Evolutionary conservation across 352 stramenopile species (phyloP).

Genomic region (Thalassiosira allenii): DNA sequence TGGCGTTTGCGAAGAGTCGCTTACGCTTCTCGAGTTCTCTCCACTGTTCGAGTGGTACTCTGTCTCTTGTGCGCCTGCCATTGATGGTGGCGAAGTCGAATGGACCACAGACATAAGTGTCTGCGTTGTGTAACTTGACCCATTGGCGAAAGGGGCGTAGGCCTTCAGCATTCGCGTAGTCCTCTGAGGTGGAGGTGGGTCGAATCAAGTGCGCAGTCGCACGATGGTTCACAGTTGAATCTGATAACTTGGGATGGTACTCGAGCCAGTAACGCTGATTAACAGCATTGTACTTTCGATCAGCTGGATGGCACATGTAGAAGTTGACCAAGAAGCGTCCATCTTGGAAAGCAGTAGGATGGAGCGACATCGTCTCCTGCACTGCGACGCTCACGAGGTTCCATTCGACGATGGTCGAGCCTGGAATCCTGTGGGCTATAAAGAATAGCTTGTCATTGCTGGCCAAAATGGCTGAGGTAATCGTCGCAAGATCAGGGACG

Average conservation of each 20-base stretch:
- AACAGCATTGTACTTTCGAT: slow-evolving; percentile 10
- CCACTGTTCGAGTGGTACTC: not conserved
- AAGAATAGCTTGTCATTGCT: slow-evolving; percentile 37
- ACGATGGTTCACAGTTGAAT: not conserved
- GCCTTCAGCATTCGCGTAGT: not conserved
- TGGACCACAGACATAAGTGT: slow-evolving; percentile 11
- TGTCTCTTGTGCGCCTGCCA: slow-evolving; percentile 5
- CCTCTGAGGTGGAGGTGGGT: not conserved
- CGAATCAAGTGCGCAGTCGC: not conserved
- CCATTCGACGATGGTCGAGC: slow-evolving; percentile 13
- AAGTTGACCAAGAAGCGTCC: slow-evolving; percentile 30
- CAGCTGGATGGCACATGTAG: slow-evolving; percentile 1
- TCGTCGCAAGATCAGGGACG: not conserved
- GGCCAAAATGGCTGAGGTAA: not conserved
- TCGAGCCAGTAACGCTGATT: slow-evolving; percentile 40
- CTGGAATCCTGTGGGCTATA: not conserved
- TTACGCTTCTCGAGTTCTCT: not conserved
- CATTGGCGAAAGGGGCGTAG: slow-evolving; percentile 9
- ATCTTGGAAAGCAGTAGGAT: slow-evolving; percentile 26
- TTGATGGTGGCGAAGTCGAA: slow-evolving; percentile 14
- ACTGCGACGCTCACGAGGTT: slow-evolving; percentile 6
- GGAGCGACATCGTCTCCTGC: not conserved
- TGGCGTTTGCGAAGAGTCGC: not conserved
- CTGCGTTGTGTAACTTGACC: slow-evolving; percentile 1
- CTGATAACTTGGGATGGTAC: slow-evolving; percentile 8